phyloP scores from a whole-genome alignment of 2,329 filamentous ascomycete species.

The Epicoccum nigrum region DNA sequence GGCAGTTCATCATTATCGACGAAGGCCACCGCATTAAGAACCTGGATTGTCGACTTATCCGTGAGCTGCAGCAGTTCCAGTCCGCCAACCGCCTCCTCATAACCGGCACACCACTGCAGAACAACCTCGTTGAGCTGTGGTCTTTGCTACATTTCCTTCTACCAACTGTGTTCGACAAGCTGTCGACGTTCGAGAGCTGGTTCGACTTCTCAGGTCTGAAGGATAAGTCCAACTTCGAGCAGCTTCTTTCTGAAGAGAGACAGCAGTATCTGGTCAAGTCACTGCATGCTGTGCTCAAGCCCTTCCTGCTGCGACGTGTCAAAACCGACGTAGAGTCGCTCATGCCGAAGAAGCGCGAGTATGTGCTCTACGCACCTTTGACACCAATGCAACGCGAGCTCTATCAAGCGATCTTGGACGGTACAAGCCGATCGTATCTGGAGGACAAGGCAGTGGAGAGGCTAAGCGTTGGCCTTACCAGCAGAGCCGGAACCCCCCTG shows the following conservation, averaged over 20 bases:
- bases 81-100: conserved; percentile 92
- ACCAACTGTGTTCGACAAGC: conserved; percentile 89
- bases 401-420: conserved; percentile 75
- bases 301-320: conserved; percentile 82
- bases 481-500: conserved; percentile 56
- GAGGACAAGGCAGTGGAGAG: conserved; percentile 77
- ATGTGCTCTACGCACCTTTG: conserved; percentile 91
- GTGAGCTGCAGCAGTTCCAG: conserved; percentile 83
- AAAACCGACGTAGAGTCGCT: conserved; percentile 92
- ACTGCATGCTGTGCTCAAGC: conserved; percentile 91
- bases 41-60: conserved; percentile 88
- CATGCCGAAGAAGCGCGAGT: conserved; percentile 95
- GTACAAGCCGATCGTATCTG: conserved; percentile 61
- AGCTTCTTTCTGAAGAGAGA: conserved; percentile 78
- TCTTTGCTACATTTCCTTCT: conserved; percentile 91
- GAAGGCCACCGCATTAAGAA: conserved; percentile 98
- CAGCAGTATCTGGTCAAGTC: conserved; percentile 82
- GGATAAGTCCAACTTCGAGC: conserved; percentile 77
- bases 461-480: conserved; percentile 55
- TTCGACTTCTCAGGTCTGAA: conserved; percentile 95
- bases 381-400: conserved; percentile 89
- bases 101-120: conserved; percentile 92
- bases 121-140: conserved; percentile 95
- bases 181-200: conserved; percentile 92
- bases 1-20: conserved; percentile 98